phyloP scores from a whole-genome alignment of 441 rosid genomes.

The Breynia disticha region DNA sequence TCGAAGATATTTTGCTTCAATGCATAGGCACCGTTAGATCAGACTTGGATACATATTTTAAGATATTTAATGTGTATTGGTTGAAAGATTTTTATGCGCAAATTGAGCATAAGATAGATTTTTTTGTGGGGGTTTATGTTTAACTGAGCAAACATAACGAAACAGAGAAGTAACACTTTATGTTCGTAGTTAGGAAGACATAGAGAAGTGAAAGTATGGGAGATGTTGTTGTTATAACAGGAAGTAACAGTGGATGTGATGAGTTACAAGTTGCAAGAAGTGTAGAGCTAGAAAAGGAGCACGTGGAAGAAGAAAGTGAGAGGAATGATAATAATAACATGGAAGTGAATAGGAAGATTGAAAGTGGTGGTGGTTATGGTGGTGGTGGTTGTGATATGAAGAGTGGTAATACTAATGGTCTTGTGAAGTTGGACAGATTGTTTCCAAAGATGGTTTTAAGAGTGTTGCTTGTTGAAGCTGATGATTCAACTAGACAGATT shows the following conservation, averaged over 20 bases:
- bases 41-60: too few relatives aligned
- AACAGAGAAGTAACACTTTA: not conserved
- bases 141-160: not conserved
- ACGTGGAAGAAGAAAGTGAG: conserved; percentile 27
- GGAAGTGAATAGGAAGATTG: conserved; percentile 13
- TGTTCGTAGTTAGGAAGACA: not conserved
- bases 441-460: conserved; percentile 57
- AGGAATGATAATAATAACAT: conserved; percentile 13
- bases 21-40: too few relatives aligned
- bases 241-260: not conserved
- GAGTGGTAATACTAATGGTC: conserved; percentile 24
- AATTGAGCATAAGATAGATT: conserved; percentile 1
- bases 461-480: conserved; percentile 83
- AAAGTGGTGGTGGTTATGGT: conserved; percentile 16
- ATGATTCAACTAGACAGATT: conserved; percentile 89
- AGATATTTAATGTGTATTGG: too few relatives aligned
- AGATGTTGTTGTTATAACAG: conserved; percentile 16
- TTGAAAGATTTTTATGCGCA: too few relatives aligned
- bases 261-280: not conserved
- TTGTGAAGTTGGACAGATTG: conserved; percentile 52
- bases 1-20: too few relatives aligned
- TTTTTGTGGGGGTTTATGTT: not conserved
- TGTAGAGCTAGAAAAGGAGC: not conserved
- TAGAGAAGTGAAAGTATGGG: conserved; percentile 12
- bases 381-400: conserved; percentile 18